Evolutionary conservation across 1,284 basidiomycete species (phyloP), one percentile per base, ranked within the genome.

Genomic region (Phenoliferia sp.): DNA sequence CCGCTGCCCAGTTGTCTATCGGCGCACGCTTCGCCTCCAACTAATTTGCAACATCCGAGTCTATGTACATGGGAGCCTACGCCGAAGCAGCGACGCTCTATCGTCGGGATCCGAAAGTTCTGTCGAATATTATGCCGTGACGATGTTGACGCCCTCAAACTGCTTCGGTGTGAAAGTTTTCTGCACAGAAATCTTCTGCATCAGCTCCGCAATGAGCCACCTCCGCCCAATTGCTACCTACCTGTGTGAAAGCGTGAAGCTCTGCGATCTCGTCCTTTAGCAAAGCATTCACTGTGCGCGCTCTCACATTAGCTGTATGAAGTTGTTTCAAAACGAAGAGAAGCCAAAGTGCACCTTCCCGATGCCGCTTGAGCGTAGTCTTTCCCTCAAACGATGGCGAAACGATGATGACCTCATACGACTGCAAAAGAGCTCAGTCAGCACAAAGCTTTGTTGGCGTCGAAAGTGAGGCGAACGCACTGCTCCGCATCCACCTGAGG

Each of bases 211-310:
- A 31, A 9, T 10, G 33, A 29, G 17, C 33, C 19, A 4, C 22
- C 12, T 54, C 19, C n/a, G n/a, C 52, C 34, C 17, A 22, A 15
- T 35, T 15, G 29, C 52, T 17, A 48, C 26, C n/a, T 10, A 65
- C 57, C 36, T 35, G 35, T 16, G 79, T 79, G 65, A 81, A 81
- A 15, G 80, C 80, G 65, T 81, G 80, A 52, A 81, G 76, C 68
- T 79, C 75, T 1, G 79, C 80, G 39, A 81, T 81, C 67, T 80
- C 78, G 35, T 78, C 77, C 66, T 80, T 80, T 48, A 81, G 76
- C 35, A 77, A 73, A 16, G 80, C 79, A 67, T 81, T 80, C 63
- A 81, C 80, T 77, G 66, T 6, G 3, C 3, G 17, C 9, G 54
- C 55, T n/a, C 3, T 44, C 39, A 22, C 39, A 12, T 26, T 5